phyloP scores from a whole-genome alignment of 495 filamentous ascomycete species.

The Staphylotrichum longicolle region DNA sequence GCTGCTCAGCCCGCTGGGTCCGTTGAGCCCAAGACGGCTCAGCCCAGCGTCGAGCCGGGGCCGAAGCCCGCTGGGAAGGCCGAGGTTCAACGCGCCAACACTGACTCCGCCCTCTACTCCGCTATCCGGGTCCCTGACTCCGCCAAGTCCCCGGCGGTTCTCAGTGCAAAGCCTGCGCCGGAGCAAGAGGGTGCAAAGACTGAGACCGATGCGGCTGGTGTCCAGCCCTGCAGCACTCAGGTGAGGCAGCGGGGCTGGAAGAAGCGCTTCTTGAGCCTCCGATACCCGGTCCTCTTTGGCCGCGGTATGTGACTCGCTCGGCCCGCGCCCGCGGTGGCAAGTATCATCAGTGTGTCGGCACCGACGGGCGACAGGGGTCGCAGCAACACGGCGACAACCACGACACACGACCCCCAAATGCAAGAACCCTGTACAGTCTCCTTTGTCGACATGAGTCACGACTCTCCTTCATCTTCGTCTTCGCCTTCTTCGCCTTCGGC shows the following conservation, averaged over 20 bases:
- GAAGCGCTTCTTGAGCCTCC: conserved; percentile 27
- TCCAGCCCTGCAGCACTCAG: conserved; percentile 21
- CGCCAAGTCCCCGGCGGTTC: conserved; percentile 18
- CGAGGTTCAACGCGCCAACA: conserved; percentile 14
- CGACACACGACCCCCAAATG: conserved; percentile 21
- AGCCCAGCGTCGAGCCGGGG: conserved; percentile 27
- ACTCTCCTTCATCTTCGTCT: conserved; percentile 11
- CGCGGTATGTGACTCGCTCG: conserved; percentile 33
- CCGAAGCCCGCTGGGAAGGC: conserved; percentile 29
- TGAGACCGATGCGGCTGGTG: conserved; percentile 7
- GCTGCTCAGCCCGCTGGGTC: conserved; percentile 31
- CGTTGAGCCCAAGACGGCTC: conserved; percentile 27
- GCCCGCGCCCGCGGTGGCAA: background rate
- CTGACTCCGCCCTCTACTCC: conserved; percentile 19
- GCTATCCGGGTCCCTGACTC: conserved; percentile 8
- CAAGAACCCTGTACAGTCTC: conserved; percentile 34
- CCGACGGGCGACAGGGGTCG: conserved; percentile 7
- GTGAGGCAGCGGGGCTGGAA: conserved; percentile 33
- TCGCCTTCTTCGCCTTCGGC: conserved; percentile 10
- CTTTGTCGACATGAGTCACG: conserved; percentile 29
- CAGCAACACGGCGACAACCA: conserved; percentile 4
- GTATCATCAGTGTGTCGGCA: conserved; percentile 13
- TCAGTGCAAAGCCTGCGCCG: conserved; percentile 22
- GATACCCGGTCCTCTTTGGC: conserved; percentile 32
- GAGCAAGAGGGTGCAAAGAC: conserved; percentile 20